phyloP scores from a whole-genome alignment of 1,284 basidiomycete genomes.

The Melampsora abietis-canadensis region DNA sequence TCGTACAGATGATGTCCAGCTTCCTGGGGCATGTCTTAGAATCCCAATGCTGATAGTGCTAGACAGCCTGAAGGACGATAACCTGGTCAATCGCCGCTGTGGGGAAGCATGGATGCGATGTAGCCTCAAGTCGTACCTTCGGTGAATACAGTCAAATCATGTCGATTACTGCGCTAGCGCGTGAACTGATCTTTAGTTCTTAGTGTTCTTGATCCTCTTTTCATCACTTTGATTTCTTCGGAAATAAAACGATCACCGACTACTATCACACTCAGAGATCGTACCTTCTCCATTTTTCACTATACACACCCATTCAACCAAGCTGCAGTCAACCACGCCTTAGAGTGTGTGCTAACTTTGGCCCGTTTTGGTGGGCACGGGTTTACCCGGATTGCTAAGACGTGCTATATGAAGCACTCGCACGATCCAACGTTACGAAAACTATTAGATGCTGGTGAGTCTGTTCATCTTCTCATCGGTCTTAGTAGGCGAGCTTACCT shows the following conservation, averaged over 20 bases:
- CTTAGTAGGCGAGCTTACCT: not conserved
- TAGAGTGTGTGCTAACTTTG: slow-evolving; percentile 73
- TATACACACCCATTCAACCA: slow-evolving; percentile 77
- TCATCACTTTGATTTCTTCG: slow-evolving; percentile 73
- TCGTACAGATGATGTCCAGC: slow-evolving; percentile 68
- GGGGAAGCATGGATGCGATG: slow-evolving; percentile 95
- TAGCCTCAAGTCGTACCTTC: slow-evolving; percentile 80
- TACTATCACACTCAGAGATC: slow-evolving; percentile 61
- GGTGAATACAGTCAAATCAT: slow-evolving; percentile 58
- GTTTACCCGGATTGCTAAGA: slow-evolving; percentile 68
- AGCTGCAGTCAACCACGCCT: slow-evolving; percentile 62
- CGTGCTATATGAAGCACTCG: slow-evolving; percentile 63
- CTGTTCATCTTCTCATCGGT: slow-evolving; percentile 54
- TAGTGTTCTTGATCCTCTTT: slow-evolving; percentile 79
- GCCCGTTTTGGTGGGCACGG: slow-evolving; percentile 83
- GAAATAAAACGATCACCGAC: slow-evolving; percentile 61
- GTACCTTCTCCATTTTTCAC: slow-evolving; percentile 64
- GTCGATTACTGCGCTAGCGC: slow-evolving; percentile 1
- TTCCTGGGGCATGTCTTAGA: slow-evolving; percentile 76
- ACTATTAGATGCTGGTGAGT: slow-evolving; percentile 62
- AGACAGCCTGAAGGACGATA: slow-evolving; percentile 72
- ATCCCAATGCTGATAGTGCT: slow-evolving; percentile 82
- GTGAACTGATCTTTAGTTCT: slow-evolving; percentile 8
- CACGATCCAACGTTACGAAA: slow-evolving; percentile 57
- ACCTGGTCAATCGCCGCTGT: slow-evolving; percentile 68